Conservation (phyloP, 83 land plant species). For the Picea engelmannii region DNA sequence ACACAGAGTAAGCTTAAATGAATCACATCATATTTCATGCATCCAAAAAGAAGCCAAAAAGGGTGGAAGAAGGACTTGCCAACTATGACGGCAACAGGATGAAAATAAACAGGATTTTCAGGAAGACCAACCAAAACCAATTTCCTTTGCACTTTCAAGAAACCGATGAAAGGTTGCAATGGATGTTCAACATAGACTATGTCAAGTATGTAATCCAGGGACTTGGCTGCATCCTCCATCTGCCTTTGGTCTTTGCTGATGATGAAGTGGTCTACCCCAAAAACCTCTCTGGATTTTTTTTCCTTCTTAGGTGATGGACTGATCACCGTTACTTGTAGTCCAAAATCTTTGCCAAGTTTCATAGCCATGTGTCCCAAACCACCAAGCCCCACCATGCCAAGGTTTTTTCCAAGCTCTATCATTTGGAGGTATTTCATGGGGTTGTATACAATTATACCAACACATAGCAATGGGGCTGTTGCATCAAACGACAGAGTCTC, state of each 20-base stretch:
- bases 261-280: slow-evolving; percentile 32
- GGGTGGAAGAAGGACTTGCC: too few species aligned
- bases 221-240: slow-evolving; percentile 22
- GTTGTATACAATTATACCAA: slow-evolving; percentile 49
- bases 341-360: slow-evolving; percentile 40
- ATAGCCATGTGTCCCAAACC: slow-evolving; percentile 49
- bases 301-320: slow-evolving; percentile 43
- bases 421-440: slow-evolving; percentile 33
- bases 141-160: too few species aligned
- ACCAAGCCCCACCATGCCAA: slow-evolving; percentile 43
- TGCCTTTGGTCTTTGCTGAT: slow-evolving; percentile 20
- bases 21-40: too few species aligned
- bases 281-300: slow-evolving; percentile 25
- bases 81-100: too few species aligned
- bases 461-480: slow-evolving; percentile 41
- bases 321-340: slow-evolving; percentile 33
- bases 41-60: too few species aligned
- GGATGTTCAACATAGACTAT: too few species aligned
- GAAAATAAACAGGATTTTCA: too few species aligned
- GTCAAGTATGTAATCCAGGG: too few species aligned
- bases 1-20: too few species aligned
- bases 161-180: too few species aligned
- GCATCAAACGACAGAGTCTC: slow-evolving; percentile 28
- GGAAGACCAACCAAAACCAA: too few species aligned
- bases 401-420: slow-evolving; percentile 16